phyloP scores from a whole-genome alignment of 805 yeast genomes.

The Candida ulmi region DNA sequence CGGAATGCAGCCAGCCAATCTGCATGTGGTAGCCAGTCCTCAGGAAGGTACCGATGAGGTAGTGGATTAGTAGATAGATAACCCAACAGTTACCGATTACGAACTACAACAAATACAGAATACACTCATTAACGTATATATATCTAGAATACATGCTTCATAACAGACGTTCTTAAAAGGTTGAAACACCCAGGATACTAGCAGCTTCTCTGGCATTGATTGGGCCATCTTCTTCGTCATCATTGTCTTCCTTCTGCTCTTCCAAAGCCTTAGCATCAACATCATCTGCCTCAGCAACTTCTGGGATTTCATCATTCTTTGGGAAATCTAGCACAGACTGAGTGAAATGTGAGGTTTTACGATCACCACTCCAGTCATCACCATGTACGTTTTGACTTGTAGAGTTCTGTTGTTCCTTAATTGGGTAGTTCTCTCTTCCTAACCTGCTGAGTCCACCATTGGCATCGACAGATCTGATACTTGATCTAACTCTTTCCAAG shows the following conservation, averaged over 20 bases:
- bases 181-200: slow-evolving; percentile 66
- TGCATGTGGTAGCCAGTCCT: too few species aligned
- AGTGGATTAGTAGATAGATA: too few species aligned
- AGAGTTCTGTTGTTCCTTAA: slow-evolving; percentile 11
- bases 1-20: too few species aligned
- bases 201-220: slow-evolving; percentile 87
- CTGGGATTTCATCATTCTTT: slow-evolving; percentile 9
- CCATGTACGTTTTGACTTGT: slow-evolving; percentile 44
- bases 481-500: slow-evolving; percentile 66
- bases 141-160: too few species aligned
- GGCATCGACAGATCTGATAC: slow-evolving; percentile 68
- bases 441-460: slow-evolving; percentile 78
- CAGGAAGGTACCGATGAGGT: too few species aligned
- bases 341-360: slow-evolving; percentile 32
- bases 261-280: neutral
- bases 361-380: slow-evolving; percentile 57
- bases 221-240: slow-evolving; percentile 20
- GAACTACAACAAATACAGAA: too few species aligned
- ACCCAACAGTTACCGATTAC: too few species aligned
- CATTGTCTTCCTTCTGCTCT: slow-evolving; percentile 3
- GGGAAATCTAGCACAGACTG: slow-evolving; percentile 13
- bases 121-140: too few species aligned
- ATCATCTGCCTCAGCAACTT: neutral
- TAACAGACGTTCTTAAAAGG: slow-evolving; percentile 36
- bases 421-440: slow-evolving; percentile 62